phyloP scores from a whole-genome alignment of 352 stramenopile genomes.

The Thraustochytrium aureum region DNA sequence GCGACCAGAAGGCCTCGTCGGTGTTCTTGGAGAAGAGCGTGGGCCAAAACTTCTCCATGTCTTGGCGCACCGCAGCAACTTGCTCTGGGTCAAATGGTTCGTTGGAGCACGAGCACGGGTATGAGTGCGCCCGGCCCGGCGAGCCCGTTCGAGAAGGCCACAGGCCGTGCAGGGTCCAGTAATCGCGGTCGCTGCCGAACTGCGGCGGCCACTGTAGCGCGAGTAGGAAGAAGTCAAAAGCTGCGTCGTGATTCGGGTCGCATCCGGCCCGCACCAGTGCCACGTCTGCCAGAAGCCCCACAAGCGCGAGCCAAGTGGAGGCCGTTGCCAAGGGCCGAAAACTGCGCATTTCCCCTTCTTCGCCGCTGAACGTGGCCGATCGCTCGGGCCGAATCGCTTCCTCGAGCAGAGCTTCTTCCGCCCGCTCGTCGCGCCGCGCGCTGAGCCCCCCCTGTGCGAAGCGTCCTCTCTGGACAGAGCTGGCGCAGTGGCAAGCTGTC shows the following conservation, averaged over 20 bases:
- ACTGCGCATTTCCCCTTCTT: too few species aligned
- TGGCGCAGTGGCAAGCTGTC: too few species aligned
- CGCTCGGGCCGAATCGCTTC: too few species aligned
- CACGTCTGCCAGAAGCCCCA: too few species aligned
- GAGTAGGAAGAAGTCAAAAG: constrained; percentile 51
- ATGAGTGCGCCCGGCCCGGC: constrained; percentile 17
- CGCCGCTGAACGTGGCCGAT: too few species aligned
- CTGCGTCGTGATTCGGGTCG: not conserved
- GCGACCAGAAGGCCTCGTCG: constrained; percentile 24
- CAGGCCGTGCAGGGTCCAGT: constrained; percentile 31
- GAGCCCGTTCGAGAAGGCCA: constrained; percentile 37
- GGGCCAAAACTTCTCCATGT: constrained; percentile 40
- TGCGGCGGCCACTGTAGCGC: constrained; percentile 48
- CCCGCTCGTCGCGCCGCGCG: too few species aligned
- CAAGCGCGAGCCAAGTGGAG: too few species aligned
- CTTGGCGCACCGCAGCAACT: not conserved
- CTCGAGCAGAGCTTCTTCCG: too few species aligned
- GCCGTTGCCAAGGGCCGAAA: too few species aligned
- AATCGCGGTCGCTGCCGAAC: not conserved
- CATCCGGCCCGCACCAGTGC: not conserved
- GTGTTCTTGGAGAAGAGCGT: not conserved
- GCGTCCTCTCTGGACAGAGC: too few species aligned
- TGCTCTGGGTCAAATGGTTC: constrained; percentile 32
- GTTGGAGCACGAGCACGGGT: constrained; percentile 42
- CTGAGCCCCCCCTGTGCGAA: too few species aligned